phyloP scores from a whole-genome alignment of 306 rosid species.

The Gillenia trifoliata region DNA sequence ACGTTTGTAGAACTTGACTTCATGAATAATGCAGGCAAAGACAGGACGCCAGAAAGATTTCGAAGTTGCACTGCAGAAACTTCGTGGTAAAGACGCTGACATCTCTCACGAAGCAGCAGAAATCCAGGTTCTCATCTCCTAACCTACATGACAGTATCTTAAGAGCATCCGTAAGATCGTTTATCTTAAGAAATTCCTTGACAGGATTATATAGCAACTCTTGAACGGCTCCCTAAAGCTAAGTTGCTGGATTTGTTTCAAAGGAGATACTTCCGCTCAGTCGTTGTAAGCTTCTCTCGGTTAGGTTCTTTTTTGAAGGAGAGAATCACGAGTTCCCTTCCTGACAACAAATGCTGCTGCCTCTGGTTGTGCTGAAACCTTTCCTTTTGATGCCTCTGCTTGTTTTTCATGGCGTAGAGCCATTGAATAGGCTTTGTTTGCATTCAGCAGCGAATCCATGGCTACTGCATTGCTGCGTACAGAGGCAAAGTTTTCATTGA shows the following conservation, averaged over 20 bases:
- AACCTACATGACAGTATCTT: neutral
- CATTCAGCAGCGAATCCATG: no score
- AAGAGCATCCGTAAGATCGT: constrained; percentile 3
- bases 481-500: no score
- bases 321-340: no score
- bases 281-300: constrained; percentile 48
- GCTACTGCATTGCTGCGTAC: no score
- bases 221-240: constrained; percentile 71
- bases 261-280: constrained; percentile 65
- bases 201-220: constrained; percentile 72
- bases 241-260: constrained; percentile 68
- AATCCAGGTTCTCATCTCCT: constrained; percentile 56
- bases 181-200: constrained; percentile 7
- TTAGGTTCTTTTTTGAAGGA: no score
- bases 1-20: neutral
- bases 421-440: no score
- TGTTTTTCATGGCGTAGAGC: no score
- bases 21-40: constrained; percentile 54
- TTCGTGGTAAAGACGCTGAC: constrained; percentile 73
- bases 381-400: no score
- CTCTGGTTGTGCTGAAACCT: no score
- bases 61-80: constrained; percentile 51
- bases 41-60: constrained; percentile 55
- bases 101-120: constrained; percentile 68
- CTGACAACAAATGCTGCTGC: no score